Evolutionary conservation across 2,329 filamentous ascomycete genomes (phyloP).

Genomic region (Dryadomyces quercivorus): DNA sequence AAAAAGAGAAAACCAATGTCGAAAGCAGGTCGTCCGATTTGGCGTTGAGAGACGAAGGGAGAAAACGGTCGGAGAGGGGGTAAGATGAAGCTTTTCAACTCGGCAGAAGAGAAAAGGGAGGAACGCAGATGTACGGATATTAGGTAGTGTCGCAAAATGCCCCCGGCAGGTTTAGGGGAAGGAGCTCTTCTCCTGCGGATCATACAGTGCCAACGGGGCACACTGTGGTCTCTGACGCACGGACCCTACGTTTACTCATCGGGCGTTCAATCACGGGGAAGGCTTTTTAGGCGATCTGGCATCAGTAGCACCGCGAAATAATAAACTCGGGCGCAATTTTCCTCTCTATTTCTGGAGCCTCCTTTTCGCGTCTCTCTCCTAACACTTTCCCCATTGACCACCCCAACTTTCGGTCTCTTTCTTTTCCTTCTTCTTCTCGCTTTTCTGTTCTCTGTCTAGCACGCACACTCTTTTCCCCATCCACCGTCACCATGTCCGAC

Average conservation of each 20-base stretch:
- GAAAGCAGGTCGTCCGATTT: not conserved
- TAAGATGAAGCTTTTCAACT: not conserved
- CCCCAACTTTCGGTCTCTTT: not conserved
- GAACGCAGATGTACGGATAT: not conserved
- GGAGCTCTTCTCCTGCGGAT: conserved; percentile 1
- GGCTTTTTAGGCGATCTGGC: conserved; percentile 11
- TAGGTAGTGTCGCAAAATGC: conserved; percentile 1
- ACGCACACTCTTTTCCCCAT: not conserved
- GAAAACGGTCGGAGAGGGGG: not conserved
- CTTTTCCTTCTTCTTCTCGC: too few species aligned
- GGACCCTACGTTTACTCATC: not conserved
- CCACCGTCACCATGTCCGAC: conserved; percentile 42
- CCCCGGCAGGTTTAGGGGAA: not conserved
- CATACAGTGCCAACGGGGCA: not conserved
- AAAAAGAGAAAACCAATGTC: not conserved
- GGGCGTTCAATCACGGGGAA: conserved; percentile 1
- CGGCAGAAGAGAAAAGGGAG: not conserved
- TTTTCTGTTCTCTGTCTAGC: too few species aligned
- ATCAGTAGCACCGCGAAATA: conserved; percentile 5
- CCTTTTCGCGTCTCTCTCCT: not conserved
- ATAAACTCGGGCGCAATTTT: not conserved
- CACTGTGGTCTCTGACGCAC: not conserved
- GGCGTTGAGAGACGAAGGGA: not conserved
- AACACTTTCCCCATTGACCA: not conserved
- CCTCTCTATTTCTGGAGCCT: not conserved